Percentiles rank a stretch among this genome's conserved stretches.
These are phyloP conservation scores for Geotrichum histeridarum DNA, from an alignment of 1,139 yeast species.

Conservation along the genomic window DNA sequence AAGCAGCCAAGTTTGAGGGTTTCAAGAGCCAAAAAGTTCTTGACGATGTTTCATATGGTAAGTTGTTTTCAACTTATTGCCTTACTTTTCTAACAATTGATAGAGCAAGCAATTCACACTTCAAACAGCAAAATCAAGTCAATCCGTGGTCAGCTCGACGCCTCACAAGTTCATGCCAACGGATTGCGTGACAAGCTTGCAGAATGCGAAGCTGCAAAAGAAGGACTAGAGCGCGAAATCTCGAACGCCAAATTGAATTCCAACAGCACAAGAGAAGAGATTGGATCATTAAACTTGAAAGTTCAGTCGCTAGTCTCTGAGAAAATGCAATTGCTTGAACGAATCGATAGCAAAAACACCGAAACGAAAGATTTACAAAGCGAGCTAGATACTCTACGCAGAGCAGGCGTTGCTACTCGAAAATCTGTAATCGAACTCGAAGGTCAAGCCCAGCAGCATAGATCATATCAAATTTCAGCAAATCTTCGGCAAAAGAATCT, in stretches of 20 bases:
- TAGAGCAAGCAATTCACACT: constrained; percentile 49
- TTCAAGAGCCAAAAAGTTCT: constrained; percentile 50
- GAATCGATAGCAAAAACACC: constrained; percentile 44
- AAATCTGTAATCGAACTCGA: constrained; percentile 41
- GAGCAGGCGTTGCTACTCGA: constrained; percentile 46
- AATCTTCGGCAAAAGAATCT: constrained; percentile 40
- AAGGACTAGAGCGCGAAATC: constrained; percentile 34
- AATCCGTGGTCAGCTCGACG: constrained; percentile 35
- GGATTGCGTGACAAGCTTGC: constrained; percentile 36
- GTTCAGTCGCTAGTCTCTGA: constrained; percentile 33
- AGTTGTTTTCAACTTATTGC: constrained; percentile 15
- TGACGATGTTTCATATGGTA: constrained; percentile 41
- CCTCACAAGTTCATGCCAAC: constrained; percentile 32
- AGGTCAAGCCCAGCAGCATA: constrained; percentile 36
- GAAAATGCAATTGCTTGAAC: constrained; percentile 40
- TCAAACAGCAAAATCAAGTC: constrained; percentile 37
- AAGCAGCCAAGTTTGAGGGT: constrained; percentile 47
- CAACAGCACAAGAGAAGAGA: constrained; percentile 24
- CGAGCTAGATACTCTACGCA: constrained; percentile 50
- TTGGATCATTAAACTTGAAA: constrained; percentile 24
- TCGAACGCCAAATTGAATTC: constrained; percentile 30
- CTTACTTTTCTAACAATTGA: constrained; percentile 28
- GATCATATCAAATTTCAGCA: constrained; percentile 36
- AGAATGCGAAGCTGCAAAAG: constrained; percentile 32
- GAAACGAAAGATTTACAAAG: constrained; percentile 49